Evolutionary conservation across 2,329 filamentous ascomycete genomes (phyloP).

Genomic region (Didymella exigua): DNA sequence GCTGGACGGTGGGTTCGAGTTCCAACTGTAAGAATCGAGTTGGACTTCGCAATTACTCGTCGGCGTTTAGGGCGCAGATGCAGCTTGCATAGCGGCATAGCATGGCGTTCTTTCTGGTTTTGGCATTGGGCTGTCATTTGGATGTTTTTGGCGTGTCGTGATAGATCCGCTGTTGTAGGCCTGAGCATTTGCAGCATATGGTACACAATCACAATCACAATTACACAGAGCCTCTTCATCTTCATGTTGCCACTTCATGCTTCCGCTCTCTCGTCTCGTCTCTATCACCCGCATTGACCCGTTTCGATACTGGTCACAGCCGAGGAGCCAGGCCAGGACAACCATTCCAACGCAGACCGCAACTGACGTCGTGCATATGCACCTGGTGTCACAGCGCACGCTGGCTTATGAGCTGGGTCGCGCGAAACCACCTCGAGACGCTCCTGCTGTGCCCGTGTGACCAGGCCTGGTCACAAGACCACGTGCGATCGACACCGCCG

Average conservation of each 20-base stretch:
- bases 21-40: constrained; percentile 25
- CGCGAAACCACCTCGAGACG: not conserved
- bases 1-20: constrained; percentile 28
- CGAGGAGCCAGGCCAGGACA: not conserved
- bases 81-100: not conserved
- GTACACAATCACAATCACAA: not conserved
- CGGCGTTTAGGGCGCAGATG: not conserved
- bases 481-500: too few species aligned
- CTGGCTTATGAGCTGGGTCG: not conserved
- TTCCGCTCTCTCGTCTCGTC: too few species aligned
- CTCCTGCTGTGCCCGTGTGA: not conserved
- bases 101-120: not conserved
- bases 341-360: not conserved
- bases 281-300: not conserved
- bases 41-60: too few species aligned
- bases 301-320: not conserved
- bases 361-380: constrained; percentile 18
- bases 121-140: not conserved
- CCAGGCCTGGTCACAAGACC: too few species aligned
- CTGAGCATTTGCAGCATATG: not conserved
- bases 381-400: constrained; percentile 21
- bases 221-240: not conserved
- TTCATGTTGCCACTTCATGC: too few species aligned
- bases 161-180: not conserved
- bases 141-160: not conserved